Evolutionary conservation across 805 yeast species (phyloP).

Genomic region (Saccharomycopsis vini): DNA sequence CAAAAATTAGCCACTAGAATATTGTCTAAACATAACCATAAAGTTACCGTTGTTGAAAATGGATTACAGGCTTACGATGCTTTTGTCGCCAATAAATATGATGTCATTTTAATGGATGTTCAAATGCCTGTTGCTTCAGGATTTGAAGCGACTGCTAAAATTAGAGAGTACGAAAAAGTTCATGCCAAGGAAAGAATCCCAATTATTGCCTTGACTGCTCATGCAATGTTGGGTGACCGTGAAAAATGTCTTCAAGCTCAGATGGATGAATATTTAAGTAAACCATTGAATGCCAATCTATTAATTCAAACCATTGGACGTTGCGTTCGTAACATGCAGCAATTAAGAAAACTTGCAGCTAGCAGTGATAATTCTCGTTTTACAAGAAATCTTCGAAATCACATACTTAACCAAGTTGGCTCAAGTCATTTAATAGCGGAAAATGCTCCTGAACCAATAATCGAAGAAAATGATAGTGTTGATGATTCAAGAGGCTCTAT

Average conservation of each 20-base stretch:
- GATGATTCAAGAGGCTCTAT: slow-evolving; percentile 5
- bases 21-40: slow-evolving; percentile 77
- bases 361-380: slow-evolving; percentile 9
- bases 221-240: slow-evolving; percentile 89
- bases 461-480: not conserved
- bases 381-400: slow-evolving; percentile 11
- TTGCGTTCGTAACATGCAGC: slow-evolving; percentile 52
- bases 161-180: slow-evolving; percentile 81
- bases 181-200: slow-evolving; percentile 75
- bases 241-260: slow-evolving; percentile 81
- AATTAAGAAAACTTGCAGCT: slow-evolving; percentile 14
- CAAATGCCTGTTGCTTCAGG: slow-evolving; percentile 97
- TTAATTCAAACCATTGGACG: slow-evolving; percentile 78
- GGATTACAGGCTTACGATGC: slow-evolving; percentile 79
- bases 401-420: slow-evolving; percentile 12
- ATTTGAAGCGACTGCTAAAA: slow-evolving; percentile 80
- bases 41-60: slow-evolving; percentile 77
- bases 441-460: slow-evolving; percentile 2
- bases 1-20: slow-evolving; percentile 82
- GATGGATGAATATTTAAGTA: slow-evolving; percentile 86
- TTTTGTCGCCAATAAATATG: slow-evolving; percentile 56
- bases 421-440: not conserved
- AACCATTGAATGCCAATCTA: slow-evolving; percentile 77
- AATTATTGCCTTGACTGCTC: slow-evolving; percentile 84
- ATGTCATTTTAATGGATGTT: slow-evolving; percentile 84